Conservation (phyloP, 768 basidiomycete genomes). For the Vararia minispora region DNA sequence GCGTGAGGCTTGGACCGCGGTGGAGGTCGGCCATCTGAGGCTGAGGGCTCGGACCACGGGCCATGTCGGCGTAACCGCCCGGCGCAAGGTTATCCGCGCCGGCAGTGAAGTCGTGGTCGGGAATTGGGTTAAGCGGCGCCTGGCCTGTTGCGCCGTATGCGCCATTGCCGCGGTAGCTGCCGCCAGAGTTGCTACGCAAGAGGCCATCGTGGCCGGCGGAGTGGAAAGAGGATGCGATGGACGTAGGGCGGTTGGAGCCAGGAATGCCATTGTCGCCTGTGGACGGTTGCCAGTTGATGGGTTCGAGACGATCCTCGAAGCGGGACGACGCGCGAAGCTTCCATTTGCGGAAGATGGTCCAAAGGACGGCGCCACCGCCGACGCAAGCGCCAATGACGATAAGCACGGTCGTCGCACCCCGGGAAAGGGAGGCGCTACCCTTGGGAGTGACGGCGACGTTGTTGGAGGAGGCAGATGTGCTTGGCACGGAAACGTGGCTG, state of each 20-base stretch:
- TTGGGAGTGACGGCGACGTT: conserved; percentile 21
- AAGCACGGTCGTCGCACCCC: conserved; percentile 43
- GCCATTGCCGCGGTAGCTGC: conserved; percentile 19
- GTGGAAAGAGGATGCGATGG: conserved; percentile 61
- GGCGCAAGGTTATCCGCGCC: conserved; percentile 45
- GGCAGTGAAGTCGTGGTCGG: conserved; percentile 71
- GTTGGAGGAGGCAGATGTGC: conserved; percentile 16
- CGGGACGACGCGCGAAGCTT: conserved; percentile 72
- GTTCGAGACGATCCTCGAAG: conserved; percentile 78
- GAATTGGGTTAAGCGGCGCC: conserved; percentile 32
- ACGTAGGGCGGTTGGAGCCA: conserved; percentile 41
- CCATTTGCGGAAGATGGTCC: conserved; percentile 91
- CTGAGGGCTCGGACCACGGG: conserved; percentile 62
- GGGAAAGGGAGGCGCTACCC: conserved; percentile 32
- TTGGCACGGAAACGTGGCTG: conserved; percentile 12
- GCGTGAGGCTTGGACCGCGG: conserved; percentile 37
- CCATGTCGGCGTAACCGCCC: conserved; percentile 74
- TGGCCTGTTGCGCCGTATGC: conserved; percentile 21
- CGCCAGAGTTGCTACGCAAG: conserved; percentile 4
- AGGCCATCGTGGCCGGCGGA: conserved; percentile 28
- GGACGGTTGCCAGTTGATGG: conserved; percentile 82
- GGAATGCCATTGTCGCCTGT: conserved; percentile 32
- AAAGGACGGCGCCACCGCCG: conserved; percentile 60
- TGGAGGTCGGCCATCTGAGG: conserved; percentile 50
- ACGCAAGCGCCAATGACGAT: conserved; percentile 60